These are phyloP conservation scores for Quercus tomentella DNA, from an alignment of 331 rosid genomes.

Conservation along the genomic window DNA sequence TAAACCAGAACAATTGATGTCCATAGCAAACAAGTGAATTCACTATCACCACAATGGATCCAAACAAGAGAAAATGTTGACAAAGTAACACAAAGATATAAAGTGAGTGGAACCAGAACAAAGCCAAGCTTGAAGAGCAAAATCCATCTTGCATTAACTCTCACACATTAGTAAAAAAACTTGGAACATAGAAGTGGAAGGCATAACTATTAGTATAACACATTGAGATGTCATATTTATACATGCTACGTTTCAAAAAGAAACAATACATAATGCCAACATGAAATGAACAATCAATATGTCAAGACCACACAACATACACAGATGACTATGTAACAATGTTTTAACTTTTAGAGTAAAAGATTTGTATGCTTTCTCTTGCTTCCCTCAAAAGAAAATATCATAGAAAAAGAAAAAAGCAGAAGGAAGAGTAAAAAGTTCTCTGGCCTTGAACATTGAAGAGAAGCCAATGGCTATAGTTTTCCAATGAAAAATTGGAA, in stretches of 20 bases:
- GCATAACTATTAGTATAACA: not conserved
- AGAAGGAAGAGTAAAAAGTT: not conserved
- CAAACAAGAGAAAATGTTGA: not conserved
- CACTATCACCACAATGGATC: not conserved
- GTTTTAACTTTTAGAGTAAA: not conserved
- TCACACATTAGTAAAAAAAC: not conserved
- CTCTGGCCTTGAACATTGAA: not conserved
- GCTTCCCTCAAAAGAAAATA: not conserved
- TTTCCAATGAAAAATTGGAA: not conserved
- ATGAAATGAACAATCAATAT: not conserved
- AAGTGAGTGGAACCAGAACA: not conserved
- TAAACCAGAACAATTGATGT: not conserved
- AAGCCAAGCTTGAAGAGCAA: not conserved
- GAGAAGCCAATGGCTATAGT: not conserved
- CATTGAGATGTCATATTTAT: not conserved
- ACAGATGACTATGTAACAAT: not conserved
- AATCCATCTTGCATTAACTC: not conserved
- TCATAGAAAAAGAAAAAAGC: not conserved
- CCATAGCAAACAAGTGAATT: not conserved
- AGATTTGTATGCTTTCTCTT: not conserved
- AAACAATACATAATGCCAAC: no score
- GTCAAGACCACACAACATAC: not conserved
- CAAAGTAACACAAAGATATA: not conserved
- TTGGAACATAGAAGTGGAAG: not conserved
- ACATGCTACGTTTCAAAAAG: not conserved